These are phyloP conservation scores for Cucumis variabilis DNA, from an alignment of 331 rosid genomes.

Conservation along the genomic window DNA sequence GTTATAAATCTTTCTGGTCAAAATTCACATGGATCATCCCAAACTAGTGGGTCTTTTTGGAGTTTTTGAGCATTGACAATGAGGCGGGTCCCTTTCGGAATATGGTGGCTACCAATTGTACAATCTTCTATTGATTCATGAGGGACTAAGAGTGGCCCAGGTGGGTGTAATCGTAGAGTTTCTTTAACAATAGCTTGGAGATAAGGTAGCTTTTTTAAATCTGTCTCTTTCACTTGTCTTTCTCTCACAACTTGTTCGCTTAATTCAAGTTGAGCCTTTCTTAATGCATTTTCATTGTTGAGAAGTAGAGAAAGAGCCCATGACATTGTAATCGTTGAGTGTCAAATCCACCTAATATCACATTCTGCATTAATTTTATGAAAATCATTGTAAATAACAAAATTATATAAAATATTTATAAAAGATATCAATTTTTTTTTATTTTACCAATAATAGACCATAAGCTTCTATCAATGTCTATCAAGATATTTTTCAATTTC, in stretches of 20 bases:
- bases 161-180: conserved; percentile 39
- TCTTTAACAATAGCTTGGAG: conserved; percentile 43
- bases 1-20: conserved; percentile 39
- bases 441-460: too few species aligned
- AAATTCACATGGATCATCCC: conserved; percentile 46
- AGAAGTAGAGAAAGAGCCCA: conserved; percentile 44
- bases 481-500: too few species aligned
- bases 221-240: conserved; percentile 36
- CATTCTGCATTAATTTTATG: background rate
- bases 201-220: conserved; percentile 33
- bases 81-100: conserved; percentile 43
- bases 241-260: conserved; percentile 34
- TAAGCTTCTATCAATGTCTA: too few species aligned
- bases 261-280: conserved; percentile 39
- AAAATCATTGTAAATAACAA: too few species aligned
- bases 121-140: conserved; percentile 44
- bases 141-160: conserved; percentile 34
- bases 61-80: conserved; percentile 38
- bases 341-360: conserved; percentile 34
- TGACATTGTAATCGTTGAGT: conserved; percentile 15
- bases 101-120: conserved; percentile 33
- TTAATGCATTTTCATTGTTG: conserved; percentile 31
- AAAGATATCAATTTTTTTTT: too few species aligned
- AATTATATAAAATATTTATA: too few species aligned
- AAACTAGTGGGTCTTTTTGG: conserved; percentile 44